phyloP scores from a whole-genome alignment of 306 rosid genomes.

The Glycine soja region DNA sequence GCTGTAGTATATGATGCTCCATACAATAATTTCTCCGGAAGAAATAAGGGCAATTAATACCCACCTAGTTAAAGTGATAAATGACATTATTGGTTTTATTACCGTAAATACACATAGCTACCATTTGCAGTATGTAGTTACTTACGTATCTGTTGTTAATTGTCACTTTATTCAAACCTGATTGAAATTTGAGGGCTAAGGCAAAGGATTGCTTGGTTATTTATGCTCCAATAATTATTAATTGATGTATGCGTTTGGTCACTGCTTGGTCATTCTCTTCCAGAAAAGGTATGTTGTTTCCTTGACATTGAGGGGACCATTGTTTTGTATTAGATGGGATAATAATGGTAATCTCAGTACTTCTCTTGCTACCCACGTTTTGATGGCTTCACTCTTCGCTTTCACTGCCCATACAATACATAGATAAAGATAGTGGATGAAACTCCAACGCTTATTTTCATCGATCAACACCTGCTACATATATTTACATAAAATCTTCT shows the following conservation, averaged over 20 bases:
- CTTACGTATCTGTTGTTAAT: neutral
- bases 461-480: too few relatives aligned
- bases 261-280: constrained; percentile 16
- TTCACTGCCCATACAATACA: neutral
- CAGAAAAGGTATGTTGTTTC: neutral
- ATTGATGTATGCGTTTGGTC: neutral
- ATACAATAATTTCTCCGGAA: too few relatives aligned
- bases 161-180: constrained; percentile 23
- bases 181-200: neutral
- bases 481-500: too few relatives aligned
- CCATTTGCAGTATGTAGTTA: neutral
- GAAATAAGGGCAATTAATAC: constrained; percentile 3
- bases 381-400: neutral
- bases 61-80: neutral
- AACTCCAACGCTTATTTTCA: neutral
- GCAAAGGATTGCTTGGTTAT: neutral
- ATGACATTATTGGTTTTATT: neutral
- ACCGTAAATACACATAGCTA: neutral
- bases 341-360: neutral
- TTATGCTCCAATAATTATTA: neutral
- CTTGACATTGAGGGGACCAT: constrained; percentile 46
- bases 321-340: neutral
- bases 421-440: too few relatives aligned
- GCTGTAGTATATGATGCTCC: too few relatives aligned
- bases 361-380: neutral